Percentiles rank a stretch among this genome's conserved stretches.
These are phyloP conservation scores for Pseudotsuga menziesii DNA, from an alignment of 75 land plant genomes.

Conservation along the genomic window DNA sequence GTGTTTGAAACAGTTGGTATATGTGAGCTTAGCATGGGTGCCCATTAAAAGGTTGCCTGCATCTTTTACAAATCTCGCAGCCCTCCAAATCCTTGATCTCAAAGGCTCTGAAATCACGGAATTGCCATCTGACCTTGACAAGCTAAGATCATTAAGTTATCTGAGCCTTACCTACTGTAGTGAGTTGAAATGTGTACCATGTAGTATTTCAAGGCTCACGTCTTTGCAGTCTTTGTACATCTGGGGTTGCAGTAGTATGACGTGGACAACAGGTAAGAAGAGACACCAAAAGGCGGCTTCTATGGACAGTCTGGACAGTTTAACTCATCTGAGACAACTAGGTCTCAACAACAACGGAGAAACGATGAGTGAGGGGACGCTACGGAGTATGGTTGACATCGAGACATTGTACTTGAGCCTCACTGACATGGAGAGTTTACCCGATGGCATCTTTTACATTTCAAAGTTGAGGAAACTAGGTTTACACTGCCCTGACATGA, in stretches of 20 bases:
- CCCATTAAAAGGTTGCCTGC: neutral
- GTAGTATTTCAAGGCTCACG: neutral
- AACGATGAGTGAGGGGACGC: neutral
- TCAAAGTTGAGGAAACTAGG: neutral
- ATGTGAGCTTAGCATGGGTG: neutral
- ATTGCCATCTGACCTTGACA: neutral
- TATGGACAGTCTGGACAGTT: neutral
- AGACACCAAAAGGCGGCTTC: neutral
- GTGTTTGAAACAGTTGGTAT: neutral
- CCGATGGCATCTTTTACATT: neutral
- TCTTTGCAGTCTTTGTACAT: neutral
- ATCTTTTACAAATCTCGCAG: neutral
- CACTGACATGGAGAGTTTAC: neutral
- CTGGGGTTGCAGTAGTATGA: neutral
- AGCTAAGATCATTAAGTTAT: neutral
- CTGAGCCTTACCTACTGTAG: neutral
- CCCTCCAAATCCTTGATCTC: neutral
- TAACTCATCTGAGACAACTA: neutral
- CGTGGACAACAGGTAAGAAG: neutral
- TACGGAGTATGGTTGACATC: neutral
- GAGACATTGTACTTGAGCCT: neutral
- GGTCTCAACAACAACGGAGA: neutral
- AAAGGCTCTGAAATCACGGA: neutral
- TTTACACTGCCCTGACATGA: neutral
- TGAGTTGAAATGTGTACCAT: neutral